Evolutionary conservation across 768 basidiomycete species (phyloP), one percentile per base, ranked within the genome.

Genomic region (Gloeostereum incarnatum): DNA sequence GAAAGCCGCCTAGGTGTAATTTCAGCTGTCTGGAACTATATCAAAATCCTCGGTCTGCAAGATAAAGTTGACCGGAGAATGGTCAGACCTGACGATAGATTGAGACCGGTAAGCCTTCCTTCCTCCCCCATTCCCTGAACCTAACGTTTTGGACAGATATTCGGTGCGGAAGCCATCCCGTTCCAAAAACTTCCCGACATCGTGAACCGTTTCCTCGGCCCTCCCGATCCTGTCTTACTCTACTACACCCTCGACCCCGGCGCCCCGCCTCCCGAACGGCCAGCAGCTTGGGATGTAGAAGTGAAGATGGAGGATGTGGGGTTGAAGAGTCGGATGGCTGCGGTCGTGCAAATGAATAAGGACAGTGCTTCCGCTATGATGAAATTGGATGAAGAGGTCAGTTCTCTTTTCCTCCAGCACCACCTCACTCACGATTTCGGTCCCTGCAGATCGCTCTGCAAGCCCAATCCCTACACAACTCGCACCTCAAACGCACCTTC

Each of bases 321-420:
- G 6, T 53, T 83, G 31, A 93, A 92, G 59, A 71, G 62, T 39
- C 75, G 80, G 36, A 87, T 90, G 80, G 59, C 73, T 1, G 75
- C 81, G n/a, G 70, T 83, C 33, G 61, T 82, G 8, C 69, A 72
- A 34, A 65, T 81, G 39, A 80, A 71, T 45, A 80, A 84, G 36
- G 87, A 88, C 42, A 81, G 79, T 35, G 60, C 69, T 4, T 74
- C 76, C 43, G 73, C 75, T 35, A 62, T 94, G 14, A 51, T 67
- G 11, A 81, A 78, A 51, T 60, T 94, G 14, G 93, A 96, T 49
- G 91, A 96, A 35, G 90, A 97, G 69, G 92, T 91, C 30, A n/a
- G 59, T 46, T 40, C 4, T 32, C 23, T 17, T 30, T 37, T 16
- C 22, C 35, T 23, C 18, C n/a, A 31, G 14, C 18, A 6, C 24